Conservation (phyloP, 345 rosid species). For the Garcia nutans region DNA sequence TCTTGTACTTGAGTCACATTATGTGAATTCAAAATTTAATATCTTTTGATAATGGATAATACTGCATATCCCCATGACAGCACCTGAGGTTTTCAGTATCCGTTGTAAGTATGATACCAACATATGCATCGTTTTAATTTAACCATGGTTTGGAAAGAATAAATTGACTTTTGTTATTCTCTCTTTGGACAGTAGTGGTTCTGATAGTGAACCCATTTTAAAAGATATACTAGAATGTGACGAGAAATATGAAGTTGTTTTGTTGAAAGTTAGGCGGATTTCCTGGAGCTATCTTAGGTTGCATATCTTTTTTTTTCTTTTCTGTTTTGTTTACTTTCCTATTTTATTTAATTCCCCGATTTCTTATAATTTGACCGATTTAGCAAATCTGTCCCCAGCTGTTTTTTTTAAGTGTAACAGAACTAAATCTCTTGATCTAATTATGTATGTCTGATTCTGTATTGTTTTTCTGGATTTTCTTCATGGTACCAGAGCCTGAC, state of each 20-base stretch:
- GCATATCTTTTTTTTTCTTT: no score
- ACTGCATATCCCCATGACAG: not conserved
- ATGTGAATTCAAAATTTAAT: not conserved
- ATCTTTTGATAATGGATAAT: not conserved
- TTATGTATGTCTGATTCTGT: no score
- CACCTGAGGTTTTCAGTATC: not conserved
- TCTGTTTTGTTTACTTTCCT: no score
- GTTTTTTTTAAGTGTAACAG: no score
- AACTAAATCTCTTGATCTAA: no score
- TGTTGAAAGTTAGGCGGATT: no score
- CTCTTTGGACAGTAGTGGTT: not conserved
- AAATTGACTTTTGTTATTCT: not conserved
- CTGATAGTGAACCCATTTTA: not conserved
- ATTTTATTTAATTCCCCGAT: no score
- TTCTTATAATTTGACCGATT: no score
- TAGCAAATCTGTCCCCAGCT: no score
- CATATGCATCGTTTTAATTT: not conserved
- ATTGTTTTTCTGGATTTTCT: no score
- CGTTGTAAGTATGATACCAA: not conserved
- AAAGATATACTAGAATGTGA: not conserved
- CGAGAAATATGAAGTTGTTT: not conserved
- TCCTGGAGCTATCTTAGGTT: no score
- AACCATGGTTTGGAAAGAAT: not conserved
- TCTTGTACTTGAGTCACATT: not conserved
- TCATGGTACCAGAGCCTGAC: no score